Percentiles rank a stretch among this genome's conserved stretches.
These are phyloP conservation scores for Waitea zeae DNA, from an alignment of 1,284 basidiomycete genomes.

Conservation along the genomic window DNA sequence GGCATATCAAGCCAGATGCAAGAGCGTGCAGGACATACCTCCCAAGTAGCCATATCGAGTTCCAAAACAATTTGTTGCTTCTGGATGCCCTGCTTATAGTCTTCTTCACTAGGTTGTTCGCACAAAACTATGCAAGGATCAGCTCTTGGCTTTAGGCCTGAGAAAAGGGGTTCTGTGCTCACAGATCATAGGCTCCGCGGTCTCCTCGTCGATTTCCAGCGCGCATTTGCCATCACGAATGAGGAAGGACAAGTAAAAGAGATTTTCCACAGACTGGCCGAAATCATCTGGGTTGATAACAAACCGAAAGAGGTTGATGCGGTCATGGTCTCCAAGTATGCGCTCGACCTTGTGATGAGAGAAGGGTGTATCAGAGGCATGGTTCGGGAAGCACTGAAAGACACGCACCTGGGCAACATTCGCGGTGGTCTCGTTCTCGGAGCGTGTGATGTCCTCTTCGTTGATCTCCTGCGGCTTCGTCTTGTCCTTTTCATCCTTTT, in stretches of 20 bases:
- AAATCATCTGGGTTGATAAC: conserved; percentile 79
- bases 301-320: conserved; percentile 68
- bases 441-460: conserved; percentile 60
- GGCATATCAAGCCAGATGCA: neutral
- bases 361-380: conserved; percentile 1
- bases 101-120: conserved; percentile 42
- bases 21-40: conserved; percentile 24
- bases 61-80: conserved; percentile 78
- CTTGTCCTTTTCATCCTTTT: conserved; percentile 54
- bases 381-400: neutral
- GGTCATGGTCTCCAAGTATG: conserved; percentile 28
- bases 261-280: conserved; percentile 83
- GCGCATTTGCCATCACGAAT: conserved; percentile 72
- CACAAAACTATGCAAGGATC: conserved; percentile 28
- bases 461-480: conserved; percentile 55
- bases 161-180: conserved; percentile 11
- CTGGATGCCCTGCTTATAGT: conserved; percentile 42
- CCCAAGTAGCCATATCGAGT: conserved; percentile 71
- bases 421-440: conserved; percentile 70
- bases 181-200: conserved; percentile 63
- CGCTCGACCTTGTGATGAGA: conserved; percentile 27
- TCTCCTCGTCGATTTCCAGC: conserved; percentile 38
- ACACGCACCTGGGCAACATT: conserved; percentile 45
- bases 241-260: conserved; percentile 86
- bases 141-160: neutral